These are phyloP conservation scores for Glonium stellatum DNA, from an alignment of 495 filamentous ascomycete genomes.

Conservation along the genomic window DNA sequence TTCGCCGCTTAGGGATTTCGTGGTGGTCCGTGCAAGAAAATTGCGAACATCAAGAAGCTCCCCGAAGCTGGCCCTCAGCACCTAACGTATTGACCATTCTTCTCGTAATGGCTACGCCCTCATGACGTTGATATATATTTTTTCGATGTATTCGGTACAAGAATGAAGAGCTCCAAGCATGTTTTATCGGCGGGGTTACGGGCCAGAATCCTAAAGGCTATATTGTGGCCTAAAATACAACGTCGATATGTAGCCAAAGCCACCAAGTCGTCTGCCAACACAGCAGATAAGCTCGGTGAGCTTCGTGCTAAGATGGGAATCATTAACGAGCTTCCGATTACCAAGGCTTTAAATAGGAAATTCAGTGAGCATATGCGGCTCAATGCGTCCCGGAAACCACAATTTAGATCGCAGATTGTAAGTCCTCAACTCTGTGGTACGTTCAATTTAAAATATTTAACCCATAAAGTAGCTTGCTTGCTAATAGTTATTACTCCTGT, in stretches of 20 bases:
- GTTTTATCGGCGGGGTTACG: no score
- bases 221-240: not conserved
- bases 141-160: no score
- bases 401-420: constrained; percentile 37
- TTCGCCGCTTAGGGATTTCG: no score
- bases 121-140: no score
- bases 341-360: not conserved
- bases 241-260: not conserved
- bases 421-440: constrained; percentile 56
- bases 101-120: not conserved
- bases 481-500: constrained; percentile 27
- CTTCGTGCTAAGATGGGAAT: not conserved
- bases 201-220: not conserved
- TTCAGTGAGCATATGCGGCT: not conserved
- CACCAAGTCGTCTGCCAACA: not conserved
- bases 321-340: not conserved
- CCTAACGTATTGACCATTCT: not conserved
- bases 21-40: no score
- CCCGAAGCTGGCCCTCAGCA: no score
- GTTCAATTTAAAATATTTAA: constrained; percentile 19
- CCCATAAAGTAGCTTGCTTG: constrained; percentile 38
- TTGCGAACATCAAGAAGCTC: no score
- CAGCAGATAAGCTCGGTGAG: not conserved
- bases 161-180: no score
- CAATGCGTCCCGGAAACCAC: not conserved